Evolutionary conservation across 106 monocot genomes (phyloP).

Genomic region (Ottelia alismoides): DNA sequence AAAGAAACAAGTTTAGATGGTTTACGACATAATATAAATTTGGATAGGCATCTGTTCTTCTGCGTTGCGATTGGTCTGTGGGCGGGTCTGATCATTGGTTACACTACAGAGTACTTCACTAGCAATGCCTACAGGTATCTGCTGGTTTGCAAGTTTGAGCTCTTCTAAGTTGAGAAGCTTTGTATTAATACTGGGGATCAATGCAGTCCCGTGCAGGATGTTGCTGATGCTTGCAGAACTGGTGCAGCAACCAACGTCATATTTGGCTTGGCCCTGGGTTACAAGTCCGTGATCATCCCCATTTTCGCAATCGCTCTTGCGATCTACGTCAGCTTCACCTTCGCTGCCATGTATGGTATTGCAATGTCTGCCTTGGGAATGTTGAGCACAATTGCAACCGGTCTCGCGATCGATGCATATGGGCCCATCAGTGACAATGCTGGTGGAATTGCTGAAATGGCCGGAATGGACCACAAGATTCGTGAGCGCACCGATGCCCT

Average conservation of each 20-base stretch:
- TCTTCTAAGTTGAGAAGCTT: background rate
- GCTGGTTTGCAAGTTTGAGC: background rate
- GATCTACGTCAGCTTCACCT: slow-evolving; percentile 23
- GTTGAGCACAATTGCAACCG: slow-evolving; percentile 25
- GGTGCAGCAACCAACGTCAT: slow-evolving; percentile 27
- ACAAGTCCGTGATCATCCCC: slow-evolving; percentile 26
- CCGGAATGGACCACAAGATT: slow-evolving; percentile 72
- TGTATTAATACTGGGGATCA: too few relatives aligned
- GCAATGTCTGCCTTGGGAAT: slow-evolving; percentile 23
- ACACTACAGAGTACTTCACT: slow-evolving; percentile 20
- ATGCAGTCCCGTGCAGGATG: slow-evolving; percentile 18
- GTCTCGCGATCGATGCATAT: slow-evolving; percentile 22
- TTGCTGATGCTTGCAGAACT: slow-evolving; percentile 23
- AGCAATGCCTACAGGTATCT: slow-evolving; percentile 20
- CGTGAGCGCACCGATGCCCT: slow-evolving; percentile 85
- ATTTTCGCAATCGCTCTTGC: slow-evolving; percentile 22
- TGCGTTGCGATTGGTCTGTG: slow-evolving; percentile 19
- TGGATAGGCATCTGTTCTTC: slow-evolving; percentile 23
- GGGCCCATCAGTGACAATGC: slow-evolving; percentile 50
- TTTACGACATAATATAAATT: background rate
- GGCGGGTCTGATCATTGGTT: slow-evolving; percentile 20
- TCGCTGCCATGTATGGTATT: slow-evolving; percentile 23
- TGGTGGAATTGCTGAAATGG: slow-evolving; percentile 97
- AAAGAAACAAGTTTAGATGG: background rate
- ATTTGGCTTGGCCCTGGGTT: slow-evolving; percentile 20